These are phyloP conservation scores for Musa schizocarpa DNA, from an alignment of 176 grass and related monocot genomes.

Conservation along the genomic window DNA sequence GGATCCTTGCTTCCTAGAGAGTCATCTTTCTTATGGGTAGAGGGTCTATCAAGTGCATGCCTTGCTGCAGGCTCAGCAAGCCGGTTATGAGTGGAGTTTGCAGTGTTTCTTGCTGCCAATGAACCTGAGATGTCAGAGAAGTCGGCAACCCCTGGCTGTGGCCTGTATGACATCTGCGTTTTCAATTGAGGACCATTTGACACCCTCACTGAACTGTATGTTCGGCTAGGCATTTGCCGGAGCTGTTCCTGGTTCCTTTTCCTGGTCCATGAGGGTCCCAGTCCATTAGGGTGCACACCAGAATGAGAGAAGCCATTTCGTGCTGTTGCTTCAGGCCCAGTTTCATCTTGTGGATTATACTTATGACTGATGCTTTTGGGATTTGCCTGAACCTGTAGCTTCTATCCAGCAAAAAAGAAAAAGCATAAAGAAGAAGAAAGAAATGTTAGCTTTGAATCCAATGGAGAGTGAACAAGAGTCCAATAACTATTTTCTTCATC, in stretches of 20 bases:
- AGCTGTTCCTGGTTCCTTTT: slow-evolving; percentile 23
- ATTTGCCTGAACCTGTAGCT: slow-evolving; percentile 35
- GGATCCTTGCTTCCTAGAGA: neutral
- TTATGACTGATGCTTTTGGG: slow-evolving; percentile 39
- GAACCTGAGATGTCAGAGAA: slow-evolving; percentile 18
- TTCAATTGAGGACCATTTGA: slow-evolving; percentile 27
- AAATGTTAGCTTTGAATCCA: too few relatives aligned
- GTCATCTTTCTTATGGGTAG: slow-evolving; percentile 21
- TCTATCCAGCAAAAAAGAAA: slow-evolving; percentile 14
- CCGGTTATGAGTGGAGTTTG: slow-evolving; percentile 4
- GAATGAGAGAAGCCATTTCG: slow-evolving; percentile 9
- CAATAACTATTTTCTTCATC: too few relatives aligned
- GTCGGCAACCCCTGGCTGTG: slow-evolving; percentile 45
- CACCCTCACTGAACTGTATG: slow-evolving; percentile 50
- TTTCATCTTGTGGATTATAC: slow-evolving; percentile 49
- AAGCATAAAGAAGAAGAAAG: neutral
- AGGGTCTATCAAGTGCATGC: too few relatives aligned
- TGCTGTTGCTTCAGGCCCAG: slow-evolving; percentile 19
- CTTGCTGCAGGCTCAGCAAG: slow-evolving; percentile 29
- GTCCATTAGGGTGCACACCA: slow-evolving; percentile 40
- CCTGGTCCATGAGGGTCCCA: slow-evolving; percentile 62
- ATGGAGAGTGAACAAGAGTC: too few relatives aligned
- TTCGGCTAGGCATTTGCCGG: slow-evolving; percentile 21
- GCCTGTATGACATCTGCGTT: slow-evolving; percentile 17
- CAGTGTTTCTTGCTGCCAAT: neutral